phyloP scores from a whole-genome alignment of 768 basidiomycete species.

The Boletus tomentosulus region DNA sequence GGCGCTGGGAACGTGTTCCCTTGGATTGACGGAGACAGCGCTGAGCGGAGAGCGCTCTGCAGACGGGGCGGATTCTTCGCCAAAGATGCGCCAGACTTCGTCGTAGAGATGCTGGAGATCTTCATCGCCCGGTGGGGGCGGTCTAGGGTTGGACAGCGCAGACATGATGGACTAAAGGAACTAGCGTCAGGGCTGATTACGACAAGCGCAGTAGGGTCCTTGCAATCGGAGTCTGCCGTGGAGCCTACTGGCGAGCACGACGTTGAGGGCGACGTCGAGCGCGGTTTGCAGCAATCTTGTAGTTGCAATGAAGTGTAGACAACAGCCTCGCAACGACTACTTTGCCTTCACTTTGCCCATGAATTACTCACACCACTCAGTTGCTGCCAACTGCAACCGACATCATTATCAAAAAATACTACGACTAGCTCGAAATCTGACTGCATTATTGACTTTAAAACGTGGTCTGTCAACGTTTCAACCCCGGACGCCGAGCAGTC shows the following conservation, averaged over 20 bases:
- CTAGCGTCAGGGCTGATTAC: conserved; percentile 6
- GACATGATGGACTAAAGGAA: conserved; percentile 31
- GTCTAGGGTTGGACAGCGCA: conserved; percentile 30
- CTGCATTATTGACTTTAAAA: no score
- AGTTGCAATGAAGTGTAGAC: neutral
- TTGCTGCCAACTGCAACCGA: neutral
- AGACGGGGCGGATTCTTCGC: conserved; percentile 41
- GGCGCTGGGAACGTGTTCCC: conserved; percentile 17
- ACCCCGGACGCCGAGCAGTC: no score
- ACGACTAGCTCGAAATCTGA: no score
- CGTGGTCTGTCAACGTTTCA: no score
- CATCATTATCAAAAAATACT: neutral
- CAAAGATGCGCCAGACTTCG: conserved; percentile 68
- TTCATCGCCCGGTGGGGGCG: conserved; percentile 53
- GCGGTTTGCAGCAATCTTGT: no score
- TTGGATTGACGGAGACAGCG: conserved; percentile 13
- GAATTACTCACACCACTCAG: neutral
- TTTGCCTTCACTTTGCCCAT: no score
- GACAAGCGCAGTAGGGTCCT: neutral
- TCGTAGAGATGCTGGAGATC: conserved; percentile 73
- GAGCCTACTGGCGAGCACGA: neutral
- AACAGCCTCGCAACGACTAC: neutral
- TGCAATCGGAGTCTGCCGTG: neutral
- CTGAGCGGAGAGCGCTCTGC: conserved; percentile 24
- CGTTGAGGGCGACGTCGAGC: neutral